phyloP scores from a whole-genome alignment of 2,329 filamentous ascomycete genomes.

The Fusarium sp. region DNA sequence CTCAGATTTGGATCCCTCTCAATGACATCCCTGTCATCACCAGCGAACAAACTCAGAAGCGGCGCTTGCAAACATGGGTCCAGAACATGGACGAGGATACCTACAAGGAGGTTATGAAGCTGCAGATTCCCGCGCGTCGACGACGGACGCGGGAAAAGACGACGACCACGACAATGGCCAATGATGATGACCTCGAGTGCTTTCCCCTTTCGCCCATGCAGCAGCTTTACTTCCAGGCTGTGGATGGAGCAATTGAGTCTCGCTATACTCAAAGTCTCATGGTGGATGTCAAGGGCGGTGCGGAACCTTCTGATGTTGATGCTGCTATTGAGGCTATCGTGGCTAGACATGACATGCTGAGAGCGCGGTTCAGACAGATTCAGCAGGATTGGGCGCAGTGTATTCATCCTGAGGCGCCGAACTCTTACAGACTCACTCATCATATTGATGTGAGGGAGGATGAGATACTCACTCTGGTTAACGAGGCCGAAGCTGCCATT shows the following conservation, averaged over 20 bases:
- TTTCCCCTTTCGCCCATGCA: constrained; percentile 70
- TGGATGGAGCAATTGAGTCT: constrained; percentile 56
- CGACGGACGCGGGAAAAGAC: constrained; percentile 39
- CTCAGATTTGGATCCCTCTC: constrained; percentile 65
- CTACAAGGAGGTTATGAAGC: constrained; percentile 62
- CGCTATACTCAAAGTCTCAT: constrained; percentile 68
- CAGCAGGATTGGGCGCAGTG: constrained; percentile 63
- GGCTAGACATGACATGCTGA: constrained; percentile 67
- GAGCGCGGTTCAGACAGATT: constrained; percentile 61
- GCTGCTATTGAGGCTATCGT: constrained; percentile 66
- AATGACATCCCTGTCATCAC: constrained; percentile 61
- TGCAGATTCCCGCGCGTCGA: constrained; percentile 58
- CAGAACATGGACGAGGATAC: constrained; percentile 66
- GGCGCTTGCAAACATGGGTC: constrained; percentile 67
- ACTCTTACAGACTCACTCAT: constrained; percentile 63
- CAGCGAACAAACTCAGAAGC: constrained; percentile 57
- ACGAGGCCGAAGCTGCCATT: constrained; percentile 60
- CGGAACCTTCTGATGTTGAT: constrained; percentile 61
- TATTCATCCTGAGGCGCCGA: constrained; percentile 57
- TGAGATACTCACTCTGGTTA: constrained; percentile 60
- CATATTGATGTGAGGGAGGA: constrained; percentile 59
- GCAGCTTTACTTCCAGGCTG: constrained; percentile 67
- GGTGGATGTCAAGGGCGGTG: constrained; percentile 60
- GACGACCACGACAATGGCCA: background rate
- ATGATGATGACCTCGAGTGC: constrained; percentile 51